Percentiles rank a stretch among this genome's conserved stretches.
phyloP scores from a whole-genome alignment of 306 rosid genomes.

The Morella rubra region DNA sequence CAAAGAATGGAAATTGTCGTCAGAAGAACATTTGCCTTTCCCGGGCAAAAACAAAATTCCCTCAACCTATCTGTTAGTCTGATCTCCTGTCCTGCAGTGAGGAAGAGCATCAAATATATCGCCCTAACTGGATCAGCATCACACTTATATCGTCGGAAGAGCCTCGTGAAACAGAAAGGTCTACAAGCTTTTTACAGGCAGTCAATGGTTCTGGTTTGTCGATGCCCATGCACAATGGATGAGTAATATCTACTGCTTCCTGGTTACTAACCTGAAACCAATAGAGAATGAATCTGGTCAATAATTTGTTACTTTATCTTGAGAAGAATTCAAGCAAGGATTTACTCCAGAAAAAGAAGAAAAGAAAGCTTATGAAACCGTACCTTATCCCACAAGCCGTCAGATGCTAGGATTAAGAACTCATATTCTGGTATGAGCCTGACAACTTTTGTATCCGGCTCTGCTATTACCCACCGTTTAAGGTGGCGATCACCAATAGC shows the following conservation, averaged over 20 bases:
- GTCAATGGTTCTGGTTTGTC: constrained; percentile 45
- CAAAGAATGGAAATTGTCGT: not conserved
- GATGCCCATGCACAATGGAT: constrained; percentile 48
- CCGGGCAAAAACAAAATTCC: not conserved
- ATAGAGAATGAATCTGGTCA: constrained; percentile 13
- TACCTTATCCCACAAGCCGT: constrained; percentile 98
- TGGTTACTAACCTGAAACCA: constrained; percentile 74
- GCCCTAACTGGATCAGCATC: constrained; percentile 60
- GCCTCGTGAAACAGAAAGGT: constrained; percentile 72
- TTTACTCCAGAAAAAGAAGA: not conserved
- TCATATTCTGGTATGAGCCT: constrained; percentile 67
- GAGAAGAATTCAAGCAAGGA: not conserved
- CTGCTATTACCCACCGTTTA: constrained; percentile 83
- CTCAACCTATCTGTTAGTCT: constrained; percentile 9
- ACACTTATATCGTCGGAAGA: constrained; percentile 84
- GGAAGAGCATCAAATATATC: constrained; percentile 41
- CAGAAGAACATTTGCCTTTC: not conserved
- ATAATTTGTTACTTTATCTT: not conserved
- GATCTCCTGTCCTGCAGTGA: constrained; percentile 14
- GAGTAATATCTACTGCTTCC: constrained; percentile 86
- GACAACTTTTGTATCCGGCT: constrained; percentile 77
- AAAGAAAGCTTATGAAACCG: constrained; percentile 10
- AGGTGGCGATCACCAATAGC: constrained; percentile 80
- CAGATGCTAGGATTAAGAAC: constrained; percentile 87
- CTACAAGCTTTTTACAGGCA: constrained; percentile 87